Evolutionary conservation across 495 filamentous ascomycete species (phyloP), one percentile per base, ranked within the genome.

Genomic region (Poronia punctata): DNA sequence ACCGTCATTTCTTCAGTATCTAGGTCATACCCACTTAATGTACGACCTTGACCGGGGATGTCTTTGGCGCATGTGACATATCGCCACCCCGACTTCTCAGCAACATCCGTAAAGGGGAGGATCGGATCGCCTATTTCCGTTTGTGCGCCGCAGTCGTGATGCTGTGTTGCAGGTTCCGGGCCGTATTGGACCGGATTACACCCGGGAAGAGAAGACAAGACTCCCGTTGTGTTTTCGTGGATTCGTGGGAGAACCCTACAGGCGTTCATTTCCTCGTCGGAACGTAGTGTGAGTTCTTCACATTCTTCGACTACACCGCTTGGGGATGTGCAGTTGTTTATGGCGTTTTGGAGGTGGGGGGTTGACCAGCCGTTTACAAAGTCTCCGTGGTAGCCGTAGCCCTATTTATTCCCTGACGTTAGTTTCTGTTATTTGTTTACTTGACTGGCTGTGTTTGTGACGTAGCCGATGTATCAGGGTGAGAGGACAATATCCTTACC

Each of bases 361-460:
- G 68, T 59, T 45, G 84, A 66, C 77, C 82, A 86, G 29, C 80
- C 82, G 45, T 83, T 79, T 30, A 84, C 52, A 51, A 81, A 81
- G 53, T 80, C 78, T 24, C 64, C 71, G 46, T 81, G 76, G 40
- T 73, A 69, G 5, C 60, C 65, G 41, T 64, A 71, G 23, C 68
- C 70, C 53, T 43, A 11, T 30, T 2, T 43, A n/a, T 2, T n/a
- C n/a, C n/a, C n/a, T n/a, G n/a, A n/a, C n/a, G 21, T 43, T 12
- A 30, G 32, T 18, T 26, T 25, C 26, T 14, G 16, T 14, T 14
- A 21, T 12, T 16, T n/a, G n/a, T n/a, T n/a, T n/a, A n/a, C n/a
- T n/a, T n/a, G n/a, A n/a, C n/a, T n/a, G n/a, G n/a, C n/a, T n/a
- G n/a, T n/a, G n/a, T n/a, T n/a, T n/a, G n/a, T n/a, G n/a, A n/a